Base-by-base conservation (phyloP, 2,329 filamentous ascomycete genomes). In the Fusarium sp. region DNA sequence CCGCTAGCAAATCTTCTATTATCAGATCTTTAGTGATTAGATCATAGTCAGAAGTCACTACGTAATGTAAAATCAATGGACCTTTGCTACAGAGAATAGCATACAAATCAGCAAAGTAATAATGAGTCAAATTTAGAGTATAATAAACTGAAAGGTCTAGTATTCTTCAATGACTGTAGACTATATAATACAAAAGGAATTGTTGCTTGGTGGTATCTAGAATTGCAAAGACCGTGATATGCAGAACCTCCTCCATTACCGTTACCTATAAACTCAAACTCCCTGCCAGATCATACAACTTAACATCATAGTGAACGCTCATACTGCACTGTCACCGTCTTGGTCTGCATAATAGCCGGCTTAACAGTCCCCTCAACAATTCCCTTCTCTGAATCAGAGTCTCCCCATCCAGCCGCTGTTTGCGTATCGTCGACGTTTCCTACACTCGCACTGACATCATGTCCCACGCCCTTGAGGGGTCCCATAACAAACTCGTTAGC, bases 301-400 rank as follows among this genome's bases (percentile, higher is more conserved):
- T 38, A 18, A 18, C 18, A 12, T 63, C 58, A 51, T 30, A 51
- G 22, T 25, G 47, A 32, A 9, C 40, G 38, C 10, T 63, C 66
- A n/a, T 73, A 74, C 51, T 75, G 66, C 7, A 75, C 70, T 3
- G 68, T 73, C 7, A 75, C 70, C 9, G 73, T 75, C 30, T 57
- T 75, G 6, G 68, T 73, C 53, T 75, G 73, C 20, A 75, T n/a
- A 43, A 73, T 75, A 3, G 70, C 63, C 20, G 58, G 73, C 6
- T 55, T 72, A 12, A 20, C 18, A 14, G 61, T 47, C 0, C 54
- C 60, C 9, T 45, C 58, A 5, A 71, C 53, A 11, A 74, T 74
- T 2, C 56, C 72, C 54, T 63, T 72, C 18, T 74, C 72, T 3
- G 72, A 73, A 40, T 74, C 72, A 9, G 59, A 72, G 24, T 74